Percentiles rank a stretch among this genome's conserved stretches.
Evolutionary conservation across 169 alveolate species (phyloP).

Genomic region (Fabrea salina): DNA sequence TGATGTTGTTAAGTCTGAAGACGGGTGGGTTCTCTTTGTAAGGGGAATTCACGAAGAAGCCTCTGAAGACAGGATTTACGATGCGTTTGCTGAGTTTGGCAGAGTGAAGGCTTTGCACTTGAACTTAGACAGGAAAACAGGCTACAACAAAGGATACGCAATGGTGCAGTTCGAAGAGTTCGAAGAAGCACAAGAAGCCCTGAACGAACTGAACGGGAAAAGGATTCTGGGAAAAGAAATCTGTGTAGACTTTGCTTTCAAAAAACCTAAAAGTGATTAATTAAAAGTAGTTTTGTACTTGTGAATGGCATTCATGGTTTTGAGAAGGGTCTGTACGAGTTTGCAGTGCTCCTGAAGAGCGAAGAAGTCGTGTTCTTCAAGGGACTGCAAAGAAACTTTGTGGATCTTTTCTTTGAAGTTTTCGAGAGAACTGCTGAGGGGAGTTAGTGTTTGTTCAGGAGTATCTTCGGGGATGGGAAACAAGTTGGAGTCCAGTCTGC

Average conservation of each 20-base stretch:
- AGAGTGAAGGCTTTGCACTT: slow-evolving; percentile 63
- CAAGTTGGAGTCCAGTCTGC: no score
- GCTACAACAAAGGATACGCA: slow-evolving; percentile 75
- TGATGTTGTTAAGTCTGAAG: slow-evolving; percentile 38
- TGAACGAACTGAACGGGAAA: slow-evolving; percentile 35
- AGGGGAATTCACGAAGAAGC: slow-evolving; percentile 55
- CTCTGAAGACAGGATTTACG: slow-evolving; percentile 67
- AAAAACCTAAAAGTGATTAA: no score
- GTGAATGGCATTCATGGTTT: no score
- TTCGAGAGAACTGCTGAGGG: no score
- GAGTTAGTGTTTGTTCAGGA: no score
- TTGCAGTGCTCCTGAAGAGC: no score
- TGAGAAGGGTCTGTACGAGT: no score
- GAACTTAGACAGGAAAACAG: slow-evolving; percentile 71
- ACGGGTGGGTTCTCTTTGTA: slow-evolving; percentile 50
- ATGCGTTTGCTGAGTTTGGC: slow-evolving; percentile 63
- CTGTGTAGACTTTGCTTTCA: slow-evolving; percentile 32
- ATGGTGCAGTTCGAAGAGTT: slow-evolving; percentile 60
- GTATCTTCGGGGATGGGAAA: no score
- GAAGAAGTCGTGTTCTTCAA: no score
- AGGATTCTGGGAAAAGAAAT: background rate
- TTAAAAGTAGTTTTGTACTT: no score
- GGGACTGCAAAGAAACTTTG: no score
- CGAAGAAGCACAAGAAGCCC: slow-evolving; percentile 58
- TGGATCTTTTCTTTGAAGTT: no score